phyloP scores from a whole-genome alignment of 768 basidiomycete species.

The Auriscalpium microsporum region DNA sequence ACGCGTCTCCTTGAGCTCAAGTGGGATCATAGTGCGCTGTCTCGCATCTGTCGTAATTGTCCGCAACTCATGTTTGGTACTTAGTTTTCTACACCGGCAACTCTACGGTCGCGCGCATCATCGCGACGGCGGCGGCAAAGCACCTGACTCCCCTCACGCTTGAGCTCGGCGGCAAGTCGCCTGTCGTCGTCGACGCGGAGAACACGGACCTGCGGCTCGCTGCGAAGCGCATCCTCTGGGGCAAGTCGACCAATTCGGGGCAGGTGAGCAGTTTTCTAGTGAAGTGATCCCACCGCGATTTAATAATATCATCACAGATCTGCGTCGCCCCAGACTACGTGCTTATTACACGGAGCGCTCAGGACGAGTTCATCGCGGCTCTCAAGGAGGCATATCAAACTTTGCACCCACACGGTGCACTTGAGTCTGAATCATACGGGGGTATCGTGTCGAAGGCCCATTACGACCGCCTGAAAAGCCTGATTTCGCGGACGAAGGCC shows the following conservation, averaged over 20 bases:
- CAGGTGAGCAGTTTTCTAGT: constrained; percentile 30
- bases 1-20: constrained; percentile 28
- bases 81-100: constrained; percentile 33
- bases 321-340: constrained; percentile 39
- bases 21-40: constrained; percentile 38
- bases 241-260: constrained; percentile 57
- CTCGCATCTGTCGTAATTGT: constrained; percentile 7
- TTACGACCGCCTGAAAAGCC: constrained; percentile 40
- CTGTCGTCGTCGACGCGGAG: constrained; percentile 34
- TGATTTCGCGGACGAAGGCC: constrained; percentile 50
- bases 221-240: constrained; percentile 60
- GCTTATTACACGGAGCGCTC: constrained; percentile 31
- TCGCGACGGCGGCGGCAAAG: constrained; percentile 36
- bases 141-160: constrained; percentile 35
- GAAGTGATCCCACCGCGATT: background rate
- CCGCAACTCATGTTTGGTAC: constrained; percentile 19
- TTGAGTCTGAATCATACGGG: constrained; percentile 34
- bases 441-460: constrained; percentile 49
- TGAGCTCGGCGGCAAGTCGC: constrained; percentile 37
- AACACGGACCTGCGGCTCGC: constrained; percentile 40
- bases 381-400: constrained; percentile 33
- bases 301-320: constrained; percentile 18
- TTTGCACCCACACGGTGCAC: constrained; percentile 49
- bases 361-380: constrained; percentile 39
- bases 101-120: constrained; percentile 28